A percentile compares a stretch with the other conserved stretches of the same genome.
Conservation (phyloP, 257 asterid genomes). For the Paulownia fortunei region DNA sequence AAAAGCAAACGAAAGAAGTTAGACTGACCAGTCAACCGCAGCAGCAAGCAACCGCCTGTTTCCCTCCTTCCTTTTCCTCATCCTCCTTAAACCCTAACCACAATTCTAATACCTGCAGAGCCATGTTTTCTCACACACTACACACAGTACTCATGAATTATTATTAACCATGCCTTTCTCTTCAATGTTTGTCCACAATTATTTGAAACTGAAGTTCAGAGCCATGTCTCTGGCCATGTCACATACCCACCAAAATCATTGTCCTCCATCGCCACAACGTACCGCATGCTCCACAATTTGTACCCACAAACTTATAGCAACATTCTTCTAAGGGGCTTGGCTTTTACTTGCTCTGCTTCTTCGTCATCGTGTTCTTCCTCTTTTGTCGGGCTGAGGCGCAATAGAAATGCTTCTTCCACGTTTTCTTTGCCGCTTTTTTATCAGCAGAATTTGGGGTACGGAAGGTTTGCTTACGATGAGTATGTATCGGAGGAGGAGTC, state of each 20-base stretch:
- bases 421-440: conserved; percentile 51
- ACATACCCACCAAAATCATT: conserved; percentile 38
- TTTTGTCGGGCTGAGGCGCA: conserved; percentile 42
- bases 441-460: conserved; percentile 68
- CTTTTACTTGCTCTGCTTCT: conserved; percentile 44
- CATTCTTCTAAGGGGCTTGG: conserved; percentile 32
- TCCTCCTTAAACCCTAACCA: conserved; percentile 64
- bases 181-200: conserved; percentile 39
- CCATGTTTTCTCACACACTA: conserved; percentile 31
- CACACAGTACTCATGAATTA: neutral
- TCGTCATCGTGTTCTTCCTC: conserved; percentile 36
- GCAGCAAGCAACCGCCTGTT: conserved; percentile 11
- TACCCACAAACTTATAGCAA: conserved; percentile 21
- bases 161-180: conserved; percentile 35
- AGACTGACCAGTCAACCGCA: neutral
- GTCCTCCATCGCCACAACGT: conserved; percentile 40
- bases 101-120: neutral
- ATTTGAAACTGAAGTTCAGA: conserved; percentile 48
- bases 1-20: neutral
- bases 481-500: conserved; percentile 75
- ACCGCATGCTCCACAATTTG: conserved; percentile 45
- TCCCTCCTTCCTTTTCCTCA: conserved; percentile 11
- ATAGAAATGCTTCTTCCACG: conserved; percentile 42
- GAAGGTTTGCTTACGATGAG: conserved; percentile 70
- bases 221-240: conserved; percentile 56